Base-by-base conservation (phyloP, 2,329 filamentous ascomycete genomes). In the Diaporthe sp. region DNA sequence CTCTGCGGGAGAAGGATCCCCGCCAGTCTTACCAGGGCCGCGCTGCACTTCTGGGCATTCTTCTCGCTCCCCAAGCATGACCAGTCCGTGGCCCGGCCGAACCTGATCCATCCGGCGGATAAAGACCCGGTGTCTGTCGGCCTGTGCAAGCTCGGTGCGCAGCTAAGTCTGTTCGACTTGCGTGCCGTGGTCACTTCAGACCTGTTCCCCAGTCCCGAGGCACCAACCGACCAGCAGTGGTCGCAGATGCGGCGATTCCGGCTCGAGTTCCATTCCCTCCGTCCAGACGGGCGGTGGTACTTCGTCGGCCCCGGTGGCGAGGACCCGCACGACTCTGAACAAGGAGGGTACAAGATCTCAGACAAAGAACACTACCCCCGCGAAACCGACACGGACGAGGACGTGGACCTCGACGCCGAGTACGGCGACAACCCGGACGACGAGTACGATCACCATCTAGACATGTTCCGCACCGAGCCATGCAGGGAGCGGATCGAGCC, bases 401-500 rank as follows among this genome's bases (percentile, higher is more conserved):
- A 58, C 31, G n/a, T 58, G 31, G 55, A 58, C 19, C 15, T 58
- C 55, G 55, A 58, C 55, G 31, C 31, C 17, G 19, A 58, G 55
- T 58, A 58, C 31, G 55, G 55, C 31, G 55, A 58, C 31, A n/a
- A 58, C 55, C 55, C 19, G 17, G 55, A 58, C 55, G 55, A 58
- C 55, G 55, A 22, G 55, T 98, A 98, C 84, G 89, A 58, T 58
- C 9, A 22, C 55, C 6, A 22, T 37, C 55, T 58, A 22, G 31
- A 58, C 55, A 58, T 58, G 55, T 58, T 58, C 55, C 55, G 55
- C 55, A 58, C 55, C 55, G 31, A 58, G 55, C 31, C 31, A 17
- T 58, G 55, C 55, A 58, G 55, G 55, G 55, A 58, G 55, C 55
- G 55, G 31, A n/a, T 37, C 55, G 55, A 58, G 55, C 55, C 55